Base-by-base conservation (phyloP, 441 rosid genomes). In the Omphalea diandra region DNA sequence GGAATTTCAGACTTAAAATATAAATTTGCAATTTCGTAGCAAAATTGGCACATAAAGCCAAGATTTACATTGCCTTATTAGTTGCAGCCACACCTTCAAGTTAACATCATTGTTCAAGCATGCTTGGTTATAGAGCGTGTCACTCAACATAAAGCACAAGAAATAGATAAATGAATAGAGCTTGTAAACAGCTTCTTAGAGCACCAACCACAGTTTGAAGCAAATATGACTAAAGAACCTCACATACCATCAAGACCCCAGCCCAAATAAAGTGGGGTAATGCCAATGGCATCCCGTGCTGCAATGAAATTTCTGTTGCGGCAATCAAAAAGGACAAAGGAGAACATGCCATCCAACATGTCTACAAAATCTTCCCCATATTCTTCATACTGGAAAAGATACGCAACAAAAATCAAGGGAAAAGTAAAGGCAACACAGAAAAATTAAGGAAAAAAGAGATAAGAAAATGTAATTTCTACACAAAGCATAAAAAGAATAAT, bases 341-440 rank as follows among this genome's bases (percentile, higher is more conserved):
- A 93, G 84, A 96, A 96, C 98, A 96, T 93, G 60, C 99, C 99
- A 74, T 96, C 97, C 87, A 96, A 79, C 99, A 88, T 93, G 80
- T 80, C 79, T 65, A 90, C 85, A 78, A 93, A 93, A 59, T 87
- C 86, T 78, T 96, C 99, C 71, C 98, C 99, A 81, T 91, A 77
- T 72, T 88, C 96, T 86, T 96, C 98, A 53, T 96, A 96, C 97
- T 96, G 78, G 46, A 52, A 81, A 76, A 73, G 29, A 53, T 63
- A 64, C 70, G 63, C 60, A 63, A 49, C 33, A 56, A 33, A n/a
- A 69, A 62, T 54, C 14, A 22, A 46, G 46, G 20, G 5, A 15
- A 20, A 41, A 18, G 56, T 27, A 27, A 4, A 60, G 40, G 35
- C 2, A 59, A 24, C 56, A 14, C 40, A 29, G 36, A 36, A 43